phyloP scores from a whole-genome alignment of 2,329 filamentous ascomycete genomes.

The Passalora sequoiae region DNA sequence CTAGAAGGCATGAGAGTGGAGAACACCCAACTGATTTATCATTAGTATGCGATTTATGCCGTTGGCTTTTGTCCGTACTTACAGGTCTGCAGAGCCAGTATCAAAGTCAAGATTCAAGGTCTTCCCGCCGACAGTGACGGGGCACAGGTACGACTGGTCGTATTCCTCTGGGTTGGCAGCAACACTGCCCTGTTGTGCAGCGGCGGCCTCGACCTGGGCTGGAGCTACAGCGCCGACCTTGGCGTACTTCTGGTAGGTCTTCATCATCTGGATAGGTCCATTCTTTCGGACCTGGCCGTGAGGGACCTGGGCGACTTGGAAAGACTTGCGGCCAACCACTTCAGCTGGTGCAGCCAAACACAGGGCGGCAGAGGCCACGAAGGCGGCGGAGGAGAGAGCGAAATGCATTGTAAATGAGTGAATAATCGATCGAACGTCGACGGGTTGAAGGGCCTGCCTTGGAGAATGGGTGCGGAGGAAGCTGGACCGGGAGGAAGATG shows the following conservation, averaged over 20 bases:
- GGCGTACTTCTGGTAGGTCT: conserved; percentile 39
- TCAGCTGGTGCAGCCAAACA: conserved; percentile 30
- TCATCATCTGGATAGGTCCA: conserved; percentile 36
- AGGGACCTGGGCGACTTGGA: conserved; percentile 30
- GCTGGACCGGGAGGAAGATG: conserved; percentile 7
- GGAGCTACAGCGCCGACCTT: conserved; percentile 28
- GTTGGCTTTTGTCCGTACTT: conserved; percentile 29
- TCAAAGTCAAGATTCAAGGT: conserved; percentile 64
- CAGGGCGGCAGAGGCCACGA: conserved; percentile 29
- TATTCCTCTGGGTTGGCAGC: conserved; percentile 37
- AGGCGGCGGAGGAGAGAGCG: conserved; percentile 23
- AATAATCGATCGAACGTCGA: conserved; percentile 7
- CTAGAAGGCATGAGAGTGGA: conserved; percentile 52
- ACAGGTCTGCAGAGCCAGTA: conserved; percentile 65
- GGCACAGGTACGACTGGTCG: conserved; percentile 42
- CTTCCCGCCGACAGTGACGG: conserved; percentile 60
- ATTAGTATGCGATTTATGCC: conserved; percentile 6
- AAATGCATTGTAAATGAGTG: conserved; percentile 28
- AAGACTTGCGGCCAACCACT: conserved; percentile 22
- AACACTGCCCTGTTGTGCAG: conserved; percentile 36
- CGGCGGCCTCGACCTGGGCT: conserved; percentile 28
- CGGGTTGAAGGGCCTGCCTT: conserved; percentile 10
- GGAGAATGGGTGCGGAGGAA: conserved; percentile 2
- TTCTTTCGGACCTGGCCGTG: conserved; percentile 32
- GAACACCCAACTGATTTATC: conserved; percentile 56